Base-by-base conservation (phyloP, 306 rosid genomes). In the Bauhinia variegata region DNA sequence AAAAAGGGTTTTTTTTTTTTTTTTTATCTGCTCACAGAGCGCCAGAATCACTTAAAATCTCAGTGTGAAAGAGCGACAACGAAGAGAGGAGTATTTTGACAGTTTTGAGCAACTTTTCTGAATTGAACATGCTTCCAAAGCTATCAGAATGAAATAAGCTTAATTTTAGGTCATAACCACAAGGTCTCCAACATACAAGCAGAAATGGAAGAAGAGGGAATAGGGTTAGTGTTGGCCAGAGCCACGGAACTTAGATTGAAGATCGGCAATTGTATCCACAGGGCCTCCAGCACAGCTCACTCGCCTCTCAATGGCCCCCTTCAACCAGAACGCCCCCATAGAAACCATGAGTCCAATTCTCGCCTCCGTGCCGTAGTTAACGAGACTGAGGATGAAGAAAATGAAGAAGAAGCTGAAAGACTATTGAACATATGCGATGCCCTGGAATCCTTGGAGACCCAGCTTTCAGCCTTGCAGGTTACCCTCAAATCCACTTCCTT, bases 221-320 rank as follows among this genome's bases (percentile, higher is more conserved):
- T 90, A 49, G 96, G 93, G 78, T 74, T 90, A 71, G 95, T 93
- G 51, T 79, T 93, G 17, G 87, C 95, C 0, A 88, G 91, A 81
- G 99, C 99, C 68, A 93, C 93, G 7, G 99, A 93, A 74, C 95
- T 93, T 1, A 64, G 97, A 16, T 72, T 84, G 54, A 90, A 93
- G 83, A 93, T 93, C 88, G 66, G 70, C 70, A 88, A 83, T 67
- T 85, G 89, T 78, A 73, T 89, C 71, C 82, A 79, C 78, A 81
- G 69, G 31, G 72, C 82, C 47, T 54, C 68, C n/a, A n/a, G 49
- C 13, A 12, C 64, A 4, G 14, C 79, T 12, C 42, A 11, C 51
- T 6, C 65, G 41, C 42, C 48, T 65, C 55, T 42, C 62, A 65
- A 80, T 42, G 87, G 74, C 50, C 60, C 66, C 16, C 23, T 54